Evolutionary conservation across 2,329 filamentous ascomycete genomes (phyloP), one percentile per base, ranked within the genome.

Genomic region (Clonostachys solani): DNA sequence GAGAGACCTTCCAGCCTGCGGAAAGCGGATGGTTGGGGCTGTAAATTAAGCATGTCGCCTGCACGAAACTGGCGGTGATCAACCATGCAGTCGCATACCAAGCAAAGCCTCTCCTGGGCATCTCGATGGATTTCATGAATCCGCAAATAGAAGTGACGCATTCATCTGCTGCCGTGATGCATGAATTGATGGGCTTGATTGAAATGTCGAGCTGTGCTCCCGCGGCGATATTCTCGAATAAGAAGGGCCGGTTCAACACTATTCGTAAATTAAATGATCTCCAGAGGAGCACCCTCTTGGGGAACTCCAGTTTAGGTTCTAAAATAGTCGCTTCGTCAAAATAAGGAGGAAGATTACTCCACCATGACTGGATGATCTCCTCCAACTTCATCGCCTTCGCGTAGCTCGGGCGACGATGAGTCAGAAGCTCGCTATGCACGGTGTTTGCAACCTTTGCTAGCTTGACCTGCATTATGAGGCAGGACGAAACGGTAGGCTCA

Each of bases 1-100:
- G 44, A 10, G 51, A 40, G n/a, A 19, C 23, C 16, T 49, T 48
- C 52, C 52, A 54, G 19, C 18, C 40, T 13, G 46, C 47, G 15
- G 50, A 46, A 5, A 50, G 43, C n/a, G 48, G 23, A 13, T 54
- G 52, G 16, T 37, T 37, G 18, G 47, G 48, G 23, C 49, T 49
- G 18, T 54, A 52, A 13, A 50, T 49, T 15, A 46, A 49, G 23
- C 50, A 52, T 19, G 48, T 54, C 16, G 50, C 50, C 40, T 52
- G 50, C n/a, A 52, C 52, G 40, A 54, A 54, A 12, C 44, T 47
- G 8, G 50, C 50, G 3, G 52, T 54, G 34, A 54, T 50, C 6
- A 54, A 18, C 48, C 52, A 52, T n/a, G 51, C 47, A 3, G 52
- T 54, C 8, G 52, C 50, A 43, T 54, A 54, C 52, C 52, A 54